Evolutionary conservation across 1,284 basidiomycete genomes (phyloP), one percentile per base, ranked within the genome.

Genomic region (Ceratobasidium sp.): DNA sequence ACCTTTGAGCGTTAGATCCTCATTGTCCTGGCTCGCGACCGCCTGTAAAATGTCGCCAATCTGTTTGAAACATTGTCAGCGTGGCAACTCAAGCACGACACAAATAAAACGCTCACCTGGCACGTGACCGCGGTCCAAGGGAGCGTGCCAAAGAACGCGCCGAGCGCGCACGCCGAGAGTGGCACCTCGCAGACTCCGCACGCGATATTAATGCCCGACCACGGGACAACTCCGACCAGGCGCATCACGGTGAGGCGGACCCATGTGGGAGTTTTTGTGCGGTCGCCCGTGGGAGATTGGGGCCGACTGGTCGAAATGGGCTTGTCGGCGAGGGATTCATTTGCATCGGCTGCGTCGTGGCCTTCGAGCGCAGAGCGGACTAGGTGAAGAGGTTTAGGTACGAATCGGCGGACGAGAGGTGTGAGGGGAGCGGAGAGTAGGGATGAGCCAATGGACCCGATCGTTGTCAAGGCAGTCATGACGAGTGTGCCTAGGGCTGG

Each of bases 121-220:
- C 95, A 96, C 84, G 90, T 94, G 81, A 90, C 95, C 76, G 90
- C 93, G 80, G 89, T 97, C 95, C 89, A 96, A 39, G 89, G 95
- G 80, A 90, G 86, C 81, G 87, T 90, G 75, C 90, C 94, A 80
- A 95, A 94, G 87, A 93, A 96, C 77, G 90, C 87, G 53, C 93
- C 93, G 33, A 94, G 85, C 81, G 91, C 87, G 83, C 94, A 96
- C 81, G 95, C 92, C 75, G 85, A 82, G 64, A 93, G 81, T 6
- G 90, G 85, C 31, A 97, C 94, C 42, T 93, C 92, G 80, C 94
- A 94, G 20, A 96, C 94, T 63, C 95, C 95, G 83, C 93, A 96
- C 39, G 95, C 95, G 77, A 97, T 93, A 82, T 97, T 97, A 86
- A 97, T 95, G 74, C 94, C 95, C 71, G 93, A 94, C 95, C 95